These are phyloP conservation scores for Rubia yunnanensis DNA, from an alignment of 257 asterid genomes.

Conservation along the genomic window DNA sequence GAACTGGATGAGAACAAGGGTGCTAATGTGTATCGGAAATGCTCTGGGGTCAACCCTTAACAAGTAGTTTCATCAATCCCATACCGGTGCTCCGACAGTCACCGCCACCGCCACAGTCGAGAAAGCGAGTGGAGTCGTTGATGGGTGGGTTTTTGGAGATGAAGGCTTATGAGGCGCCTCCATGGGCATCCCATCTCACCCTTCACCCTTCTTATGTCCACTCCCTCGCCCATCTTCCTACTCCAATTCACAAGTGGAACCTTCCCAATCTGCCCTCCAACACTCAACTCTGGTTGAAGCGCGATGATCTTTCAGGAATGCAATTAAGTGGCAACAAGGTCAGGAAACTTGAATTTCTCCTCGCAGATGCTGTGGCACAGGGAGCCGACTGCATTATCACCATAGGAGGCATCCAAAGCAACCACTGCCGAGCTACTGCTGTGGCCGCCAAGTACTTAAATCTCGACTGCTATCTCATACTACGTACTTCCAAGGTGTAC, in stretches of 20 bases:
- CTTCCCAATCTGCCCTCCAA: slow-evolving; percentile 82
- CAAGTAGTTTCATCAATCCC: slow-evolving; percentile 2
- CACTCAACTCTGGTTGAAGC: slow-evolving; percentile 90
- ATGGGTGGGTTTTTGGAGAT: slow-evolving; percentile 42
- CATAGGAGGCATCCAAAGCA: slow-evolving; percentile 96
- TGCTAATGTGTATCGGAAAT: too few species aligned
- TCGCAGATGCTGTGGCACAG: slow-evolving; percentile 87
- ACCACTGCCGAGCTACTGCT: slow-evolving; percentile 97
- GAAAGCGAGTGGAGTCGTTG: background rate
- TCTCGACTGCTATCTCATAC: slow-evolving; percentile 77
- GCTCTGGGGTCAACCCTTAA: slow-evolving; percentile 1
- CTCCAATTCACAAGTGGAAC: slow-evolving; percentile 92
- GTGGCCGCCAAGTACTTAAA: slow-evolving; percentile 90
- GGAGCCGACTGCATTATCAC: slow-evolving; percentile 91
- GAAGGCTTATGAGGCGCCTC: slow-evolving; percentile 65
- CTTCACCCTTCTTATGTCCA: slow-evolving; percentile 62
- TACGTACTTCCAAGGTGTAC: slow-evolving; percentile 87
- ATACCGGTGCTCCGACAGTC: background rate
- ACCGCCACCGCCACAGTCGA: background rate
- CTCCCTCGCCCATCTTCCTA: slow-evolving; percentile 86
- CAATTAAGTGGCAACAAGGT: slow-evolving; percentile 98
- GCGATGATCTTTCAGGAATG: slow-evolving; percentile 98
- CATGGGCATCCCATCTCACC: slow-evolving; percentile 72
- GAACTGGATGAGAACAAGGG: background rate
- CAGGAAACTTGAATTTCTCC: slow-evolving; percentile 89